Base-by-base conservation (phyloP, 129 eudicot genomes). In the Tagetes patula region DNA sequence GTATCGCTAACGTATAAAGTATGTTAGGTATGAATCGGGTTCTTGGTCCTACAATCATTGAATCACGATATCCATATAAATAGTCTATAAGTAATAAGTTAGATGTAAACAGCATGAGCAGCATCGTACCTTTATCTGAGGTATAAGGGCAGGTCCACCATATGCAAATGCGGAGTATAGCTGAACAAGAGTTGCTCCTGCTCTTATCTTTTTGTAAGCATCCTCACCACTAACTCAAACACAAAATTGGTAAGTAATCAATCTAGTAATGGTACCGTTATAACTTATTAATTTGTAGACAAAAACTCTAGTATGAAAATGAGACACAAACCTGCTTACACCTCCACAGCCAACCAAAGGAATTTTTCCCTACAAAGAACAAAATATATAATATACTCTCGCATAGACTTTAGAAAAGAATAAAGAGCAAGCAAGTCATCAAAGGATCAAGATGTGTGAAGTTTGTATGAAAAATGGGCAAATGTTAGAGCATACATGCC, bases 261-360 rank as follows among this genome's bases (percentile, higher is more conserved):
- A 65, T 39, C 69, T 33, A 11, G 9, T 52, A 41, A 43, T 41
- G 12, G 40, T 55, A 36, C 14, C 50, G 43, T 63, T 3, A 49
- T 20, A 64, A 48, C 53, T 38, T 39, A 36, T 3, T 20, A 20
- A 38, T 13, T 30, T 30, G 0, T 20, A 11, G 31, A 82, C 34
- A n/a, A 9, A 58, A 30, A 33, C 8, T 3, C 41, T 10, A 49
- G 9, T 3, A 62, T 34, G 64, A 40, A 65, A 37, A 67, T 5
- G 36, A 76, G 55, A 61, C 13, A 46, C 46, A 32, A 84, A 93
- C 98, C 98, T 87, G 92, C 95, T 83, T 70, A 92, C 73, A 27
- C 98, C 98, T 78, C 98, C 98, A 77, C 95, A 87, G 50, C 98
- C 98, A 63, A 92, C 84, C 84, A 92, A 82, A 78, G 98, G 96